A percentile compares a stretch with the other conserved stretches of the same genome.
These are phyloP conservation scores for Barnettozyma sucrosica DNA, from an alignment of 805 yeast species.

Conservation along the genomic window DNA sequence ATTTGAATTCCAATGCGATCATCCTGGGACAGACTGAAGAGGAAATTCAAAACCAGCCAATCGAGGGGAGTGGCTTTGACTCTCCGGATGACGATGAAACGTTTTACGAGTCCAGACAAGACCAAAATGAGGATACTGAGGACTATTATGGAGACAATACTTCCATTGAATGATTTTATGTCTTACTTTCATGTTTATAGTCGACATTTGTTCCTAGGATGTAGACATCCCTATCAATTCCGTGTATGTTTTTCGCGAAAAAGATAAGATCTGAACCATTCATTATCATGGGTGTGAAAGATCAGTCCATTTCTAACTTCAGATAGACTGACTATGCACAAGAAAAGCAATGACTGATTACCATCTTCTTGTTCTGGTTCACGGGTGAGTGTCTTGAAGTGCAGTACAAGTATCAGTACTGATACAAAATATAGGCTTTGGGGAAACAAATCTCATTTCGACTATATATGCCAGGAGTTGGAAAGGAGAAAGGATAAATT, in stretches of 20 bases:
- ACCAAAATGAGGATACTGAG: slow-evolving; percentile 6
- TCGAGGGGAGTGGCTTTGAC: slow-evolving; percentile 1
- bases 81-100: neutral
- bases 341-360: slow-evolving; percentile 4
- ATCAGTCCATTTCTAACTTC: neutral
- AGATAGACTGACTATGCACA: neutral
- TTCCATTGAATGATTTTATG: neutral
- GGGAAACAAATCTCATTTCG: slow-evolving; percentile 71
- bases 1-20: slow-evolving; percentile 21
- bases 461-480: slow-evolving; percentile 48
- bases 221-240: neutral
- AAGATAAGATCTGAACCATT: neutral
- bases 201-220: neutral
- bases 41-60: slow-evolving; percentile 21
- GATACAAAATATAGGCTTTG: slow-evolving; percentile 42
- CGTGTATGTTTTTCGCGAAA: neutral
- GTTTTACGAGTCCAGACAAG: slow-evolving; percentile 4
- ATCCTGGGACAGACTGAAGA: slow-evolving; percentile 25
- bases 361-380: slow-evolving; percentile 12
- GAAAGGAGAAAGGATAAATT: slow-evolving; percentile 24
- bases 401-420: neutral
- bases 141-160: neutral
- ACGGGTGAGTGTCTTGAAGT: slow-evolving; percentile 8
- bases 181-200: neutral
- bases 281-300: neutral